A percentile compares a stretch with the other conserved stretches of the same genome.
Evolutionary conservation across 305 asterid genomes (phyloP).

Genomic region (Ajuga reptans): DNA sequence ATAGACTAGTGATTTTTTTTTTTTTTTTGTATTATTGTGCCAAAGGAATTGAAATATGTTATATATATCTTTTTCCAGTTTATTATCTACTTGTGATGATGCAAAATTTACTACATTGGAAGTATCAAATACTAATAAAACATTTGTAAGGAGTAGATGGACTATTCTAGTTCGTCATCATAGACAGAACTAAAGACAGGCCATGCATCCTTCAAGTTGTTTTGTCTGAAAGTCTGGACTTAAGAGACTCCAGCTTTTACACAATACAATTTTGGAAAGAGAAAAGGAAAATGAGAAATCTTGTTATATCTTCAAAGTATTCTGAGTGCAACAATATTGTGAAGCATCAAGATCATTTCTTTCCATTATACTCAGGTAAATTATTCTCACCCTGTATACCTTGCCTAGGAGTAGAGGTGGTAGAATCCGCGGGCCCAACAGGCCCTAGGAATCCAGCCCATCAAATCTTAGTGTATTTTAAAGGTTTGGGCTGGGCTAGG

Average conservation of each 20-base stretch:
- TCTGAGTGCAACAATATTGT: background rate
- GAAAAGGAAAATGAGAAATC: background rate
- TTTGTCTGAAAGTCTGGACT: no score
- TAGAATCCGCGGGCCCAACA: no score
- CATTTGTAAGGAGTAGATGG: background rate
- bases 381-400: background rate
- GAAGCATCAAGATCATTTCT: background rate
- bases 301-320: background rate
- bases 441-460: no score
- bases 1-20: background rate
- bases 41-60: background rate
- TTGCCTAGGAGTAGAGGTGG: background rate
- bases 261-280: no score
- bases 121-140: background rate
- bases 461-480: no score
- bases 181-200: no score
- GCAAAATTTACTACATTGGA: background rate
- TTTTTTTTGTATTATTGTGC: background rate
- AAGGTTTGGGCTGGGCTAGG: no score
- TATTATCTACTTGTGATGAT: no score
- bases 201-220: no score
- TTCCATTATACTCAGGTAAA: background rate
- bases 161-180: no score
- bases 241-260: no score
- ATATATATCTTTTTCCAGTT: no score